These are phyloP conservation scores for Agrocybe chaxingu DNA, from an alignment of 768 basidiomycete genomes.

Conservation along the genomic window DNA sequence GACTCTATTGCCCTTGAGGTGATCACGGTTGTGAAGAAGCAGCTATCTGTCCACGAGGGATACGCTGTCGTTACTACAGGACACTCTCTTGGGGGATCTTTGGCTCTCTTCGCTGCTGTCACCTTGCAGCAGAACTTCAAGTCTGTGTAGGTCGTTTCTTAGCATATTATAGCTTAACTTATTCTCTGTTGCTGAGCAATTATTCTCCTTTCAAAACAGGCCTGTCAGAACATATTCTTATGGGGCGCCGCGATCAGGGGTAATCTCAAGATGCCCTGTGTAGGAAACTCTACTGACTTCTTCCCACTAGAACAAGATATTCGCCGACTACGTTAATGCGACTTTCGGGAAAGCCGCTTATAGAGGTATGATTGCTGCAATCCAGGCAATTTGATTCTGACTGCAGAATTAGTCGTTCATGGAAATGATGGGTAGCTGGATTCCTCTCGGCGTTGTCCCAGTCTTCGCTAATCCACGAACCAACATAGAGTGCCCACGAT, in stretches of 20 bases:
- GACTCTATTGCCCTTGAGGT: conserved; percentile 42
- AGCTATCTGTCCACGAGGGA: conserved; percentile 31
- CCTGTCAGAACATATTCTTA: conserved; percentile 44
- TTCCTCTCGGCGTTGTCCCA: not conserved
- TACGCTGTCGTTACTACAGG: conserved; percentile 45
- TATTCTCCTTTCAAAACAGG: conserved; percentile 11
- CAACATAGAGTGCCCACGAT: conserved; percentile 45
- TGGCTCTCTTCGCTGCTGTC: conserved; percentile 47
- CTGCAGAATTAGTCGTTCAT: conserved; percentile 39
- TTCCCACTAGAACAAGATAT: conserved; percentile 37
- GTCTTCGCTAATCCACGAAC: not conserved
- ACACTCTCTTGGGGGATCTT: conserved; percentile 53
- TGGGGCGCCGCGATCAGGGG: conserved; percentile 47
- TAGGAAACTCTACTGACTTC: not conserved
- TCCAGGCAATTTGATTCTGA: not conserved
- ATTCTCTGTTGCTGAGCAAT: not conserved
- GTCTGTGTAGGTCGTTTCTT: conserved; percentile 1
- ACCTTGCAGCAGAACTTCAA: conserved; percentile 39
- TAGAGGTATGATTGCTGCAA: conserved; percentile 31
- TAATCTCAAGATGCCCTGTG: conserved; percentile 11
- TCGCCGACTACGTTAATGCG: conserved; percentile 42
- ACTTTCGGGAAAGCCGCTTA: conserved; percentile 36
- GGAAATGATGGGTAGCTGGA: conserved; percentile 41
- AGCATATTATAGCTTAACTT: not conserved
- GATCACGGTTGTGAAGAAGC: conserved; percentile 29